phyloP scores from a whole-genome alignment of 768 basidiomycete species.

The Galerina marginata region DNA sequence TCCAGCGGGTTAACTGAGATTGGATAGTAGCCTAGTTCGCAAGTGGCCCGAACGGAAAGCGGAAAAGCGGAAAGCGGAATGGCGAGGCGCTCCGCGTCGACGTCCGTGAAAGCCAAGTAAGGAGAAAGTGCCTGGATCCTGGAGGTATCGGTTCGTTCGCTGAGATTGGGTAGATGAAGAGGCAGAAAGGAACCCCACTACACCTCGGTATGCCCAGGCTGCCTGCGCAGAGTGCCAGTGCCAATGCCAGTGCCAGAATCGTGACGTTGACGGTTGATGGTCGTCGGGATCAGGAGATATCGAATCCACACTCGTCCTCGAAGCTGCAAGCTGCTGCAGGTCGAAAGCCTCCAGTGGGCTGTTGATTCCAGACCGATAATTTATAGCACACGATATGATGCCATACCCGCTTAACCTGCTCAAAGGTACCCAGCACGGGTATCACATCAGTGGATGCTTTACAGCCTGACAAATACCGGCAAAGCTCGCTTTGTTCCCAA shows the following conservation, averaged over 20 bases:
- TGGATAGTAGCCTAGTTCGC: background rate
- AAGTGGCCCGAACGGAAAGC: too few species aligned
- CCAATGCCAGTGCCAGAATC: too few species aligned
- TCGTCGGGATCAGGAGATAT: constrained; percentile 6
- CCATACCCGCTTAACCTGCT: too few species aligned
- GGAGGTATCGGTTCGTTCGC: too few species aligned
- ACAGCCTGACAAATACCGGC: background rate
- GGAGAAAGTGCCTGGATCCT: too few species aligned
- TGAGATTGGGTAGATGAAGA: background rate
- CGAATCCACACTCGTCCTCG: too few species aligned
- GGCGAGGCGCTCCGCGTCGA: too few species aligned
- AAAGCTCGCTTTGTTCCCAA: constrained; percentile 10
- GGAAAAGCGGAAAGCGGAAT: too few species aligned
- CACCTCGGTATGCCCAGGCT: too few species aligned
- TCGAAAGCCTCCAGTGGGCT: too few species aligned
- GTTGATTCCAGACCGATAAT: background rate
- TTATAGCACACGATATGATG: background rate
- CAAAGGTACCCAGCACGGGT: background rate
- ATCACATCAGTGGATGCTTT: background rate
- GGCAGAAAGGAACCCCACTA: background rate
- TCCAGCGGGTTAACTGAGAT: background rate
- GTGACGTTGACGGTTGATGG: background rate
- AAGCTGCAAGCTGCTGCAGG: too few species aligned
- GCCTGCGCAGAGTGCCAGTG: background rate
- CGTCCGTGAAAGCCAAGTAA: too few species aligned